These are phyloP conservation scores for Wickerhamomyces sp. DNA, from an alignment of 1,139 yeast species.

Conservation along the genomic window DNA sequence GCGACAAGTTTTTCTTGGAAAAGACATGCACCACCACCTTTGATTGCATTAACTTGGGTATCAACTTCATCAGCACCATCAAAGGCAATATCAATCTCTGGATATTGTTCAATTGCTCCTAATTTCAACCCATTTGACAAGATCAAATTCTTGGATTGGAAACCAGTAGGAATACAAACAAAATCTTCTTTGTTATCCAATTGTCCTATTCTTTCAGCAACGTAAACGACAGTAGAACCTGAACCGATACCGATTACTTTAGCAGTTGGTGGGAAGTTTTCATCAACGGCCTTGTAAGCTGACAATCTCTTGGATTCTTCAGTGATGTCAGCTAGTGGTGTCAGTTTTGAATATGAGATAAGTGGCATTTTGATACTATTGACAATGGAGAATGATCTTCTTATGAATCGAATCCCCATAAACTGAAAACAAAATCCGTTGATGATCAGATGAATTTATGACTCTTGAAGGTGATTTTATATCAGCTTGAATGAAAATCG, in stretches of 20 bases:
- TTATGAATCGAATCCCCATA: background rate
- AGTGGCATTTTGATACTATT: conserved; percentile 15
- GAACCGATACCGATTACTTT: conserved; percentile 90
- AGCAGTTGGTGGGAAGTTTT: conserved; percentile 67
- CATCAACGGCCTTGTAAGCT: conserved; percentile 90
- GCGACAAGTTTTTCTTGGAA: conserved; percentile 97
- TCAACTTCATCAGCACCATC: conserved; percentile 99
- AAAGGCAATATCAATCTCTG: conserved; percentile 82
- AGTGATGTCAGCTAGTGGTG: conserved; percentile 28
- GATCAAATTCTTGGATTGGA: conserved; percentile 86
- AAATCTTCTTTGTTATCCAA: conserved; percentile 47
- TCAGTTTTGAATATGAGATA: conserved; percentile 19
- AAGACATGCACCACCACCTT: conserved; percentile 98
- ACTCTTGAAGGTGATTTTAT: no score
- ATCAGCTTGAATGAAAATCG: no score
- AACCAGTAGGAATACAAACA: conserved; percentile 92
- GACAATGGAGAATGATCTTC: background rate
- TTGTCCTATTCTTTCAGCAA: conserved; percentile 90
- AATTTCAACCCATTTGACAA: conserved; percentile 72
- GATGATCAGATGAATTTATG: no score
- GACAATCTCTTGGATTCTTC: conserved; percentile 66
- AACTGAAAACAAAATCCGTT: no score
- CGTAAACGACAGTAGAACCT: conserved; percentile 94
- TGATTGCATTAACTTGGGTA: conserved; percentile 71
- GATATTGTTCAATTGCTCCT: conserved; percentile 79